Conservation (phyloP, 179 eudicot genomes). For the Pouteria campechiana region DNA sequence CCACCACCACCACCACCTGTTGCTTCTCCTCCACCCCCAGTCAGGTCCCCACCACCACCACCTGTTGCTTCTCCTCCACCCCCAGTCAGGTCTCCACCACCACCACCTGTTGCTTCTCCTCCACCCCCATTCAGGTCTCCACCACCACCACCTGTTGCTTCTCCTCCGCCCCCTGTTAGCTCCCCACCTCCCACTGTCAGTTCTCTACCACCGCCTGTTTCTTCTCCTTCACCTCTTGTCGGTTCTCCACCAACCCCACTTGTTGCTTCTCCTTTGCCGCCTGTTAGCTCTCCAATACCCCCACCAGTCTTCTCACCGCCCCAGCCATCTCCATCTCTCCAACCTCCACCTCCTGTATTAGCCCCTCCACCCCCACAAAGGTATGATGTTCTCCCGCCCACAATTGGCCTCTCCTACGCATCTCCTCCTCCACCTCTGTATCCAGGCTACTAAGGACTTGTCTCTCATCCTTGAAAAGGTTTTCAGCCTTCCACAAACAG, state of each 20-base stretch:
- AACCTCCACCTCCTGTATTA: too few species aligned
- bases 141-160: constrained; percentile 4
- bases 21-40: constrained; percentile 10
- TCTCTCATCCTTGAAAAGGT: too few species aligned
- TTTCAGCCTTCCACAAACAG: too few species aligned
- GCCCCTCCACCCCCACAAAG: too few species aligned
- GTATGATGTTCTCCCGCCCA: too few species aligned
- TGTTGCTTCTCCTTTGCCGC: constrained; percentile 3
- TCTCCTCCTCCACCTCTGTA: too few species aligned
- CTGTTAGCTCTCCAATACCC: neutral
- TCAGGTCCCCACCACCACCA: constrained; percentile 16
- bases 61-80: constrained; percentile 9
- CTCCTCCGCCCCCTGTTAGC: neutral
- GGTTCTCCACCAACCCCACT: constrained; percentile 1
- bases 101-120: constrained; percentile 2
- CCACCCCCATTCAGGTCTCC: neutral
- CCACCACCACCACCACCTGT: constrained; percentile 7
- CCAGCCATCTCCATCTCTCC: neutral
- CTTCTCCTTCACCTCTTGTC: constrained; percentile 2
- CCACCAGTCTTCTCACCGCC: constrained; percentile 3
- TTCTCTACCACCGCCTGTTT: constrained; percentile 1
- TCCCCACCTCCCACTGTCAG: neutral
- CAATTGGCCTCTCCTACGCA: too few species aligned
- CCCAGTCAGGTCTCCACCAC: neutral
- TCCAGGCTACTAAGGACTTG: too few species aligned